These are phyloP conservation scores for Dactylellina drechsleri DNA, from an alignment of 2,329 filamentous ascomycete genomes.

Conservation along the genomic window DNA sequence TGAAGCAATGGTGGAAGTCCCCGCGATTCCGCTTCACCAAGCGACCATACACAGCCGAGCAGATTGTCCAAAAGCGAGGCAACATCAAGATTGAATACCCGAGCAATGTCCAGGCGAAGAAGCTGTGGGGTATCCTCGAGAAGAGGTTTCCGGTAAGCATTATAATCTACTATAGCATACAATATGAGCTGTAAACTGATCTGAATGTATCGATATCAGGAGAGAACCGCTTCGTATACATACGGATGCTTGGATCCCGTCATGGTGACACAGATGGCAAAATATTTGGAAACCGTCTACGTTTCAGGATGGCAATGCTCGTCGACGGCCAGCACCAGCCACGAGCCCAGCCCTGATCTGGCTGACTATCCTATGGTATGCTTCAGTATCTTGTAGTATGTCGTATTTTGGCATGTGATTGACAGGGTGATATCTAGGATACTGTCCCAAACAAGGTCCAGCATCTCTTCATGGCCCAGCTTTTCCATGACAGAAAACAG, in stretches of 20 bases:
- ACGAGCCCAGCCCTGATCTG: conserved; percentile 96
- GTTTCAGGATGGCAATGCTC: conserved; percentile 99
- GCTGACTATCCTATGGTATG: conserved; percentile 93
- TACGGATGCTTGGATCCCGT: conserved; percentile 98
- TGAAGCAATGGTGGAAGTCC: conserved; percentile 94
- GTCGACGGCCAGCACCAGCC: conserved; percentile 90
- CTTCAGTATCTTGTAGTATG: conserved; percentile 45
- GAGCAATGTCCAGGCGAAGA: conserved; percentile 88
- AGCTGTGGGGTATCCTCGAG: conserved; percentile 92
- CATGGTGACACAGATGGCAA: conserved; percentile 99
- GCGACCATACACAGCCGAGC: conserved; percentile 92
- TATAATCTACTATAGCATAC: background rate
- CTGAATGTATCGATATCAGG: conserved; percentile 1
- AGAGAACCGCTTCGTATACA: conserved; percentile 77
- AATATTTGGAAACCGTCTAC: conserved; percentile 98
- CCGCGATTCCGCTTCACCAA: conserved; percentile 92
- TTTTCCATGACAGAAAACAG: conserved; percentile 99
- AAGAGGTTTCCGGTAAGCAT: conserved; percentile 78
- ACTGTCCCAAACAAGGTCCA: conserved; percentile 98
- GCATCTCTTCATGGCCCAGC: conserved; percentile 96
- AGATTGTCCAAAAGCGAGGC: conserved; percentile 95
- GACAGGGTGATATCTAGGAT: conserved; percentile 69
- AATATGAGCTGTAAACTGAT: background rate
- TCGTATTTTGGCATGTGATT: conserved; percentile 22
- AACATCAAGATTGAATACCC: conserved; percentile 91